Conservation (phyloP, 1,284 basidiomycete species). For the Rhizopogon parksii region DNA sequence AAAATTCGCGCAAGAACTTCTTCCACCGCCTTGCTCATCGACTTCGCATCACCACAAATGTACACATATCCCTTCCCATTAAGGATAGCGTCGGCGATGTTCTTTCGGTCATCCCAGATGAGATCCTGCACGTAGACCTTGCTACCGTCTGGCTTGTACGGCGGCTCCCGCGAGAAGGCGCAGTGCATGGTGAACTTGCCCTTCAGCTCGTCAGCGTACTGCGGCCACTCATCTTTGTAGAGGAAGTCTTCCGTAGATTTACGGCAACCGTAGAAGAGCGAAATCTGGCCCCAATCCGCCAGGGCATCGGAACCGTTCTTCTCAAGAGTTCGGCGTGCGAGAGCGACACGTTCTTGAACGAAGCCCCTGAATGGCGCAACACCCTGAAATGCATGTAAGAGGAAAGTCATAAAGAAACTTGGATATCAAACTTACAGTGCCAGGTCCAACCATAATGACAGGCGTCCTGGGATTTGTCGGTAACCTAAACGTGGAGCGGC, state of each 20-base stretch:
- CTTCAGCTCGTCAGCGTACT: constrained; percentile 79
- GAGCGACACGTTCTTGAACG: constrained; percentile 93
- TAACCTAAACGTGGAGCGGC: constrained; percentile 92
- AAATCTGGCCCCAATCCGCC: constrained; percentile 91
- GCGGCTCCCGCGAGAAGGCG: constrained; percentile 84
- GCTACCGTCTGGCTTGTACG: constrained; percentile 82
- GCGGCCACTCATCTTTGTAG: constrained; percentile 92
- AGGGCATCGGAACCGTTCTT: constrained; percentile 91
- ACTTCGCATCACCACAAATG: constrained; percentile 95
- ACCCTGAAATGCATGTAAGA: constrained; percentile 46
- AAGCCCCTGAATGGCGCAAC: constrained; percentile 99
- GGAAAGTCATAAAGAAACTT: constrained; percentile 7
- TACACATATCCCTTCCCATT: constrained; percentile 93
- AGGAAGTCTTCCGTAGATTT: constrained; percentile 85
- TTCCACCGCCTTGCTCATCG: constrained; percentile 94
- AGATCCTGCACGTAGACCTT: constrained; percentile 99
- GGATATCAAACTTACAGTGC: constrained; percentile 64
- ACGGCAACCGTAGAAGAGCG: constrained; percentile 95
- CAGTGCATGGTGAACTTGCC: constrained; percentile 87
- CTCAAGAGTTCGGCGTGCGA: constrained; percentile 87
- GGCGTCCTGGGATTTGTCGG: constrained; percentile 98
- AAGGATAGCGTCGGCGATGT: constrained; percentile 82
- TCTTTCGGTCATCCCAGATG: constrained; percentile 78
- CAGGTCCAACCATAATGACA: constrained; percentile 98
- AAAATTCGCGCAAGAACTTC: constrained; percentile 79